phyloP scores from a whole-genome alignment of 495 filamentous ascomycete species.

The Evernia prunastri region DNA sequence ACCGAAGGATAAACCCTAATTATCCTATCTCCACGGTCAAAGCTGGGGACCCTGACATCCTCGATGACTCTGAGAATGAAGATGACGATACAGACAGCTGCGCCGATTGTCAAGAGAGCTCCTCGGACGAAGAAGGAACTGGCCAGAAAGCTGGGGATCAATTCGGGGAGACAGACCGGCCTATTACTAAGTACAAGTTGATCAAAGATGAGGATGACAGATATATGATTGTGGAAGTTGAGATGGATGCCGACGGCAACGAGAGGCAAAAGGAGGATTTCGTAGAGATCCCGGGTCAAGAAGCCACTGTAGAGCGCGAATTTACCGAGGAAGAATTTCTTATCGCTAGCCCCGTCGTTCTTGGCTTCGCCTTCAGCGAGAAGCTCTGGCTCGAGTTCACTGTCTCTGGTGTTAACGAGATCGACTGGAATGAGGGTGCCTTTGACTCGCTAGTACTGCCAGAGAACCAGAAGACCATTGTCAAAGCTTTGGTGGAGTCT shows the following conservation, averaged over 20 bases:
- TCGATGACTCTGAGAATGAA: conserved; percentile 49
- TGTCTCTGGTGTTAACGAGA: conserved; percentile 73
- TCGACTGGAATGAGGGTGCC: conserved; percentile 72
- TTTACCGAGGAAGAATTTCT: conserved; percentile 84
- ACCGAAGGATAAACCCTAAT: conserved; percentile 82
- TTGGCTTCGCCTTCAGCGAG: conserved; percentile 85
- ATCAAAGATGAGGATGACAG: conserved; percentile 57
- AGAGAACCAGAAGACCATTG: conserved; percentile 68
- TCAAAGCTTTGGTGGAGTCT: conserved; percentile 70
- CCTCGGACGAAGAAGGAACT: conserved; percentile 47
- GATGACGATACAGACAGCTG: conserved; percentile 30
- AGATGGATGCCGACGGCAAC: conserved; percentile 54
- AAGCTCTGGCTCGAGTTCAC: conserved; percentile 91
- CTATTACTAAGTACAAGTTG: conserved; percentile 56
- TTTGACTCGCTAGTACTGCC: conserved; percentile 74
- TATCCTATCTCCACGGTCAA: conserved; percentile 79
- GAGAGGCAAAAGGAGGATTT: conserved; percentile 62
- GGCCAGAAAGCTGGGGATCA: conserved; percentile 26
- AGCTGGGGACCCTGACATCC: conserved; percentile 64
- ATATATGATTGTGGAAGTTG: conserved; percentile 52
- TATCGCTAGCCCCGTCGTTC: conserved; percentile 74
- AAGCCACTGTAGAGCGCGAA: conserved; percentile 41
- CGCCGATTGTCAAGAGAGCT: conserved; percentile 15
- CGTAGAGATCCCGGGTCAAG: conserved; percentile 41
- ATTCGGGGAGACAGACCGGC: conserved; percentile 46